These are phyloP conservation scores for Volvox reticuliferus DNA, from an alignment of 139 green algal species.

Conservation along the genomic window DNA sequence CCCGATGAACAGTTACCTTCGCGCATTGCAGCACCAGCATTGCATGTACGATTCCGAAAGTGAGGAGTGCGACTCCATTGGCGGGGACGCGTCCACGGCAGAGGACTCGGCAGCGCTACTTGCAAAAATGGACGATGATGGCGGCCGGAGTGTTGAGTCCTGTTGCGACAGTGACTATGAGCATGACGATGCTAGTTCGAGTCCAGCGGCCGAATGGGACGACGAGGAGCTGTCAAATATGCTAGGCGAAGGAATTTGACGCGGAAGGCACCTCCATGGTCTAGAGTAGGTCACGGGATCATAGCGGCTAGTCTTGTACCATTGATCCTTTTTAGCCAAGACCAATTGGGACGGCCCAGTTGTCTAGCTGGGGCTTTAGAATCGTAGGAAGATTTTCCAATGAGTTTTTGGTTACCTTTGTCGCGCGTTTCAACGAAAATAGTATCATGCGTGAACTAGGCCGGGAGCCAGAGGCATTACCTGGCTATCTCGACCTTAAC, in stretches of 20 bases:
- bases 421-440: too few relatives aligned
- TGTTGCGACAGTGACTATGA: neutral
- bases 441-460: neutral
- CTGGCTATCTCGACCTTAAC: neutral
- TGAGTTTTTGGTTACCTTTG: too few relatives aligned
- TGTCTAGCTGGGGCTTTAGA: too few relatives aligned
- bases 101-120: conserved; percentile 37
- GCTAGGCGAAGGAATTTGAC: conserved; percentile 15
- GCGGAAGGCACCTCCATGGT: neutral
- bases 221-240: neutral
- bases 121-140: conserved; percentile 39
- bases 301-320: too few relatives aligned
- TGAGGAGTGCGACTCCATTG: conserved; percentile 26
- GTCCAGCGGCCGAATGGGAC: neutral
- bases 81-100: conserved; percentile 33
- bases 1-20: conserved; percentile 9
- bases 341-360: too few relatives aligned
- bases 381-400: too few relatives aligned
- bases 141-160: neutral
- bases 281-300: too few relatives aligned
- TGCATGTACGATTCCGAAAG: conserved; percentile 16
- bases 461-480: neutral
- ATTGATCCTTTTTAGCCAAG: too few relatives aligned
- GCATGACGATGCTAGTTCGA: conserved; percentile 12
- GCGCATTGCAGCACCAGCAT: conserved; percentile 5